phyloP scores from a whole-genome alignment of 345 rosid genomes.

The Murraya koenigii region DNA sequence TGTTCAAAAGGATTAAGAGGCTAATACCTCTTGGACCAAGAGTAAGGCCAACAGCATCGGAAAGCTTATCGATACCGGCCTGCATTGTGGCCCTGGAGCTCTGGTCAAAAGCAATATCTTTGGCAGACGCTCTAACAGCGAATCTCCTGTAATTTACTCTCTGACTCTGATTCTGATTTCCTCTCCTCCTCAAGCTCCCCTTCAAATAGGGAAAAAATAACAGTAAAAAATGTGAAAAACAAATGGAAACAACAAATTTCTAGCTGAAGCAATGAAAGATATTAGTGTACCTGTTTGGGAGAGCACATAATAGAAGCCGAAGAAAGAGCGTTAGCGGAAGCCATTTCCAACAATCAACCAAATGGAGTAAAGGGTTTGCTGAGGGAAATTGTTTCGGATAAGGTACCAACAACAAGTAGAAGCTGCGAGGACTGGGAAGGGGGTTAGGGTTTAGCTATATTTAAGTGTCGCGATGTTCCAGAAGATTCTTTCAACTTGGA shows the following conservation, averaged over 20 bases:
- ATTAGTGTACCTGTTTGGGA: conserved; percentile 54
- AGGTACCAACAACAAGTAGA: conserved; percentile 5
- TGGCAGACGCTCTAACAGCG: conserved; percentile 70
- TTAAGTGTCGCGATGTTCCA: conserved; percentile 38
- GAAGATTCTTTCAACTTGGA: conserved; percentile 48
- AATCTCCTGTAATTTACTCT: conserved; percentile 61
- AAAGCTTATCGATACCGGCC: conserved; percentile 90
- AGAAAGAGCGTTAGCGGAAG: conserved; percentile 73
- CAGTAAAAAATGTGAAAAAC: not conserved
- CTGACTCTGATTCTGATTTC: conserved; percentile 40
- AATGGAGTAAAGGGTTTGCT: not conserved
- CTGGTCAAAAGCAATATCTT: conserved; percentile 92
- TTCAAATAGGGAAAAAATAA: conserved; percentile 1
- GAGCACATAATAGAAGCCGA: conserved; percentile 68
- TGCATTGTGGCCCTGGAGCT: conserved; percentile 77
- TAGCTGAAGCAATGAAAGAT: not conserved
- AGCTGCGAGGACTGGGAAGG: not conserved
- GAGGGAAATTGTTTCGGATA: conserved; percentile 28
- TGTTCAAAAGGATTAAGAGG: not conserved
- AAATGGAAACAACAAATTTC: not conserved
- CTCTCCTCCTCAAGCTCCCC: conserved; percentile 53
- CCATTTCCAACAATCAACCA: conserved; percentile 35
- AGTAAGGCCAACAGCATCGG: conserved; percentile 89
- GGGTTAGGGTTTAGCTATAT: conserved; percentile 55
- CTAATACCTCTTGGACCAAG: conserved; percentile 95